Evolutionary conservation across 225 moss, liverwort and hornwort species (phyloP), one percentile per base, ranked within the genome.

Genomic region (Pseudoscleropodium purum): DNA sequence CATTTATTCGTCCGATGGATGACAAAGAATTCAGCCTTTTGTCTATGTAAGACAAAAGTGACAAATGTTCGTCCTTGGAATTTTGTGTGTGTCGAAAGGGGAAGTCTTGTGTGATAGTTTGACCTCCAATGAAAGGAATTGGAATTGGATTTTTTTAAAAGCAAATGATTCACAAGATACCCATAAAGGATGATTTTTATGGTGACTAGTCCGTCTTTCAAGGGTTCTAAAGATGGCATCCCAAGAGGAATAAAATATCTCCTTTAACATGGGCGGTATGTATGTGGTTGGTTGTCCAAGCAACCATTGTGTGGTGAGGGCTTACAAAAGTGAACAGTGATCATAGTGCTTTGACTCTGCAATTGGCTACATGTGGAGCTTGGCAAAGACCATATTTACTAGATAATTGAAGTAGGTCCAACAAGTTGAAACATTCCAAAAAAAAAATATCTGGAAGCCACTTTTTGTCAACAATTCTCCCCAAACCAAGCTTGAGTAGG

Each of bases 121-220:
- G 77, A 23, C 36, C 5, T 52, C 1, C 3, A 21, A 23, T 36
- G 23, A 52, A 5, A 9, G 13, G 29, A 59, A 23, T 23, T 59
- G 59, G 9, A 11, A 20, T 49, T 49, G 36, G 10, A 10, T 31
- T 33, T 31, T 15, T 26, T 2, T 25, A 4, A 0, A 76, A 13
- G 7, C 20, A 51, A 51, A 76, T 34, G 51, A 51, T 51, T 20
- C 34, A 21, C 5, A 2, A 21, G 76, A 21, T 5, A 51, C 5
- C 10, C 0, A 2, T 0, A 5, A 76, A 34, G 13, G 34, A 34
- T 51, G 33, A 20, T 76, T 76, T 51, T 2, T 7, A 34, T 7
- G 5, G 4, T 34, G 5, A 27, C 34, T 2, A 51, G 3, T 0
- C 0, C 0, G 0, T 76, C 7, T 11, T 34, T 8, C 5, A 8